phyloP scores from a whole-genome alignment of 2,329 filamentous ascomycete species.

The Zopfia rhizophila region DNA sequence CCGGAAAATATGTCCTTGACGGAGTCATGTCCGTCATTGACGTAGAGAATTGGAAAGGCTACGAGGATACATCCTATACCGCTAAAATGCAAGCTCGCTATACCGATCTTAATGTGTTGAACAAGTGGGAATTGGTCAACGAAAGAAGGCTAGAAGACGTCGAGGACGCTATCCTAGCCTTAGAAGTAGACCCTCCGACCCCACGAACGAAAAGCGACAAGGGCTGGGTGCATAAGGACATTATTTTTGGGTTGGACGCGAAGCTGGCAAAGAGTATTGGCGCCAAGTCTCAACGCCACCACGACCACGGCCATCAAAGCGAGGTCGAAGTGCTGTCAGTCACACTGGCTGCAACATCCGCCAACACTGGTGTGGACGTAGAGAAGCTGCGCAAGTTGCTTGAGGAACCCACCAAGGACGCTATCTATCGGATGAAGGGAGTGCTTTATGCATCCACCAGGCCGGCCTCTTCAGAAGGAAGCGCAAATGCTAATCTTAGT shows the following conservation, averaged over 20 bases:
- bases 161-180: constrained; percentile 79
- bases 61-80: constrained; percentile 90
- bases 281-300: constrained; percentile 54
- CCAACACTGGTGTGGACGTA: constrained; percentile 70
- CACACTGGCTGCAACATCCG: constrained; percentile 65
- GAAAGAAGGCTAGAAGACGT: constrained; percentile 81
- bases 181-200: constrained; percentile 77
- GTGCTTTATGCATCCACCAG: constrained; percentile 61
- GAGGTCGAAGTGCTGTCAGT: constrained; percentile 94
- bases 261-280: constrained; percentile 69
- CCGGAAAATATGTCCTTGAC: constrained; percentile 77
- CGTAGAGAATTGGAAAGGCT: constrained; percentile 94
- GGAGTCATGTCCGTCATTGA: constrained; percentile 91
- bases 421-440: constrained; percentile 94
- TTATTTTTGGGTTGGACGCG: constrained; percentile 89
- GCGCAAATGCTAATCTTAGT: constrained; percentile 49
- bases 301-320: constrained; percentile 71
- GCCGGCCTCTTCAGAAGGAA: constrained; percentile 58
- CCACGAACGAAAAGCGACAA: constrained; percentile 86
- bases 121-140: constrained; percentile 85
- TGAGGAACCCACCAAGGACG: constrained; percentile 82
- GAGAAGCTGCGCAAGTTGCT: constrained; percentile 67
- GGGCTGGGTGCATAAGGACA: constrained; percentile 79
- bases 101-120: constrained; percentile 90
- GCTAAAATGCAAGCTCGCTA: constrained; percentile 88